These are phyloP conservation scores for Malus hybrid DNA, from an alignment of 331 rosid species.

Conservation along the genomic window DNA sequence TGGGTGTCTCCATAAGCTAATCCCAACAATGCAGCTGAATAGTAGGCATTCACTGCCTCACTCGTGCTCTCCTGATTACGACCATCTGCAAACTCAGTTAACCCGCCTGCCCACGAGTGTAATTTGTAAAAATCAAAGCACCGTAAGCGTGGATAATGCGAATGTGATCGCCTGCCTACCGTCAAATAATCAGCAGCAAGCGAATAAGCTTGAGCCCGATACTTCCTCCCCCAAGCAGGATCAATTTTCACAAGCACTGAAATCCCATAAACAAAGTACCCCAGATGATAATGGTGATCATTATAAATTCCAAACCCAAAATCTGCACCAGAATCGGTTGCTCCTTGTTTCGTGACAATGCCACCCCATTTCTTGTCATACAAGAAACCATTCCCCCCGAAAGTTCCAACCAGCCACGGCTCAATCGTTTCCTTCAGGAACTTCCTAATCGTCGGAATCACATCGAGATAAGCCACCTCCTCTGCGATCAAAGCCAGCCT, in stretches of 20 bases:
- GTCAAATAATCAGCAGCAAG: neutral
- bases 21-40: constrained; percentile 70
- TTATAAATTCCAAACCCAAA: too few species aligned
- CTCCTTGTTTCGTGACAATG: too few species aligned
- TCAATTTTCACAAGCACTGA: constrained; percentile 71
- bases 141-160: too few species aligned
- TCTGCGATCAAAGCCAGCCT: too few species aligned
- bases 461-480: too few species aligned
- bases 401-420: too few species aligned
- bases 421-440: too few species aligned
- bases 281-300: constrained; percentile 21
- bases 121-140: constrained; percentile 10
- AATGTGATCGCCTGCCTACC: constrained; percentile 8
- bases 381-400: too few species aligned
- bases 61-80: constrained; percentile 74
- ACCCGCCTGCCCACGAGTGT: constrained; percentile 84
- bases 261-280: constrained; percentile 62
- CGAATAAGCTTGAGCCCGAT: too few species aligned
- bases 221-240: constrained; percentile 61
- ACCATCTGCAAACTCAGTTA: constrained; percentile 57
- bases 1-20: constrained; percentile 58
- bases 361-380: too few species aligned
- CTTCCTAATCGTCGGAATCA: too few species aligned
- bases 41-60: constrained; percentile 78
- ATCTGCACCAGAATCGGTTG: too few species aligned